phyloP scores from a whole-genome alignment of 2,329 filamentous ascomycete genomes.

The Ascochyta koolunga region DNA sequence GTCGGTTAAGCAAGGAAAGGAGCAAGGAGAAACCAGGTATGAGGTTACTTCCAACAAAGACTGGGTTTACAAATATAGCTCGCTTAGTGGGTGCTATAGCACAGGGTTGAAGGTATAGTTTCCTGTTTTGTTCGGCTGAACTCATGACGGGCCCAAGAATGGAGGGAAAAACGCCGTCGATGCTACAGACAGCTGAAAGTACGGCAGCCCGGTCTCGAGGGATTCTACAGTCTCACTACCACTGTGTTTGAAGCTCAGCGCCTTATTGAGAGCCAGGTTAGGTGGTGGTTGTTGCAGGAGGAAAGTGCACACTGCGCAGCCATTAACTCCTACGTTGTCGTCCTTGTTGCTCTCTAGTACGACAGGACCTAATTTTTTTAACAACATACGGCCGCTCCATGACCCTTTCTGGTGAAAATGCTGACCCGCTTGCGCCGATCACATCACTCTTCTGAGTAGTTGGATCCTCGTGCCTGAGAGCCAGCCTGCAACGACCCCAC shows the following conservation, averaged over 20 bases:
- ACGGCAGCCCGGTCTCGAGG: background rate
- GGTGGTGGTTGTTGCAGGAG: background rate
- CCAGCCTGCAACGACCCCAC: slow-evolving; percentile 6
- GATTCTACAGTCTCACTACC: background rate
- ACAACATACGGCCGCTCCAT: no score
- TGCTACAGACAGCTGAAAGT: background rate
- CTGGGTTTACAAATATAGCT: slow-evolving; percentile 17
- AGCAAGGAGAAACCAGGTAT: slow-evolving; percentile 24
- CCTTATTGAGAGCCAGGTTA: background rate
- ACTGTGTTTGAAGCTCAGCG: no score
- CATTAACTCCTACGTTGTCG: no score
- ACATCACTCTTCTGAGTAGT: slow-evolving; percentile 3
- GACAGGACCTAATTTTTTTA: no score
- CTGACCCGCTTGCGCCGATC: slow-evolving; percentile 1
- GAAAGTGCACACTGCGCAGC: background rate
- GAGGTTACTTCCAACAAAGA: slow-evolving; percentile 12
- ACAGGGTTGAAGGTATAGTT: slow-evolving; percentile 32
- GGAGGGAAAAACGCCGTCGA: background rate
- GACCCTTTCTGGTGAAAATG: background rate
- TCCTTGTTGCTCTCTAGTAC: no score
- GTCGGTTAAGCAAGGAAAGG: slow-evolving; percentile 25
- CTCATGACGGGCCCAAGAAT: background rate
- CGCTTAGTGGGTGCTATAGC: slow-evolving; percentile 32
- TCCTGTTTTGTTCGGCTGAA: background rate
- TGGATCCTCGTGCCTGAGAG: slow-evolving; percentile 7